Evolutionary conservation across 495 filamentous ascomycete species (phyloP).

Genomic region (Hapsidospora chrysogenum): DNA sequence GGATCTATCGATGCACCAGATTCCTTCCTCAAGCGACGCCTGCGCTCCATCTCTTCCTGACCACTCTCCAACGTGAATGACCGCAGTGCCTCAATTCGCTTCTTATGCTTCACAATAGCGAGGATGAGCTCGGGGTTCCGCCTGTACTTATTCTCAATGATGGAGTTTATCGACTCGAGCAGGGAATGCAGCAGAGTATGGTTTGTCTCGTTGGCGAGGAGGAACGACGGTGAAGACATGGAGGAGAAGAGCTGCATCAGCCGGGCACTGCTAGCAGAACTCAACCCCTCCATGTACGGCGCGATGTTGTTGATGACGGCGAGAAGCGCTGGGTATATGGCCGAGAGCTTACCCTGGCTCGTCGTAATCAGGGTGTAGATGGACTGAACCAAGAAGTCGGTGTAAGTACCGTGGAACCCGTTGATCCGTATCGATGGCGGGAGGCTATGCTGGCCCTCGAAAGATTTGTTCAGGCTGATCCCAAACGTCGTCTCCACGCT

Average conservation of each 20-base stretch:
- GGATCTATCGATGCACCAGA: constrained; percentile 25
- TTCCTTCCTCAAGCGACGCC: constrained; percentile 60
- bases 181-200: constrained; percentile 66
- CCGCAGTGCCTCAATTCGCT: constrained; percentile 74
- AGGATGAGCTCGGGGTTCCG: constrained; percentile 77
- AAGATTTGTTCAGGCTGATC: constrained; percentile 71
- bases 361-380: constrained; percentile 84
- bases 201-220: constrained; percentile 92
- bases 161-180: constrained; percentile 79
- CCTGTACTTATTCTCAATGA: constrained; percentile 48
- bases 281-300: constrained; percentile 62
- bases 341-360: constrained; percentile 79
- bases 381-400: constrained; percentile 86
- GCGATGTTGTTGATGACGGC: constrained; percentile 89
- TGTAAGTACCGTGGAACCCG: constrained; percentile 81
- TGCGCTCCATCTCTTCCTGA: constrained; percentile 79
- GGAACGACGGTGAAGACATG: constrained; percentile 87
- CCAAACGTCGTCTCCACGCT: constrained; percentile 89
- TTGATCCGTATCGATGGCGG: constrained; percentile 63
- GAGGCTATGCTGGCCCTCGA: constrained; percentile 78
- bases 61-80: constrained; percentile 92
- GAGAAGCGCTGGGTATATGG: constrained; percentile 82
- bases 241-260: constrained; percentile 78
- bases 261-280: constrained; percentile 59
- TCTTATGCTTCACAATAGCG: constrained; percentile 59